Percentiles rank a stretch among this genome's conserved stretches.
phyloP scores from a whole-genome alignment of 148 eudicot genomes.

The Camellia lanceoleosa region DNA sequence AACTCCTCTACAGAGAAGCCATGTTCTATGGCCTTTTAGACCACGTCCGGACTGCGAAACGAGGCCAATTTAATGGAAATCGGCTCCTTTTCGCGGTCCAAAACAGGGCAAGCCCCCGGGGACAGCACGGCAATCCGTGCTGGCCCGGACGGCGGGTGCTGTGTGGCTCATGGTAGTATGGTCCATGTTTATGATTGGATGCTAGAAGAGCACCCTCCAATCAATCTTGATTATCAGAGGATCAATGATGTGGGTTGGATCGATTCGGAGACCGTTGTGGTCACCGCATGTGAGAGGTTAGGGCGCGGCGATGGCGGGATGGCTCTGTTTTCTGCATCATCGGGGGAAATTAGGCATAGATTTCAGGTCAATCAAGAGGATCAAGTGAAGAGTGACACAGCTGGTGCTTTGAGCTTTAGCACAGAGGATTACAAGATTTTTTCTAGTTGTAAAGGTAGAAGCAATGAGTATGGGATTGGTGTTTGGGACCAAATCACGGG shows the following conservation, averaged over 20 bases:
- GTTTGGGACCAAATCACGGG: slow-evolving; percentile 89
- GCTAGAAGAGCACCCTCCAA: slow-evolving; percentile 61
- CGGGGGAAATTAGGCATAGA: slow-evolving; percentile 49
- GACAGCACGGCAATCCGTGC: slow-evolving; percentile 87
- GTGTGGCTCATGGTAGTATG: slow-evolving; percentile 81
- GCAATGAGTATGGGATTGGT: slow-evolving; percentile 84
- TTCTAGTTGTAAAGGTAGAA: slow-evolving; percentile 83
- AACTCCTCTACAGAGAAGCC: slow-evolving; percentile 72
- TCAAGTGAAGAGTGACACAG: slow-evolving; percentile 73
- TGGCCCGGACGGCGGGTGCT: slow-evolving; percentile 80
- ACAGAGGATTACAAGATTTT: slow-evolving; percentile 41
- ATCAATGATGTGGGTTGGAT: slow-evolving; percentile 75
- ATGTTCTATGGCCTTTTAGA: slow-evolving; percentile 67
- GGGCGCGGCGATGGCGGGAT: slow-evolving; percentile 75
- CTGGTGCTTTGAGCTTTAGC: slow-evolving; percentile 63
- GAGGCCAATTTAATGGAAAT: slow-evolving; percentile 80
- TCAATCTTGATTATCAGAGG: slow-evolving; percentile 73
- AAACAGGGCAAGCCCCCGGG: slow-evolving; percentile 66
- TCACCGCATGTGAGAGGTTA: slow-evolving; percentile 63
- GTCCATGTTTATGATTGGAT: slow-evolving; percentile 92
- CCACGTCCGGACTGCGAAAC: slow-evolving; percentile 67
- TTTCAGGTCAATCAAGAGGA: slow-evolving; percentile 60
- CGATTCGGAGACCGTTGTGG: slow-evolving; percentile 45
- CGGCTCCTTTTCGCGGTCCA: slow-evolving; percentile 39
- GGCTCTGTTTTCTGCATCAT: slow-evolving; percentile 52